A percentile compares a stretch with the other conserved stretches of the same genome.
Evolutionary conservation across 768 basidiomycete species (phyloP).

Genomic region (Saitozyma podzolica): DNA sequence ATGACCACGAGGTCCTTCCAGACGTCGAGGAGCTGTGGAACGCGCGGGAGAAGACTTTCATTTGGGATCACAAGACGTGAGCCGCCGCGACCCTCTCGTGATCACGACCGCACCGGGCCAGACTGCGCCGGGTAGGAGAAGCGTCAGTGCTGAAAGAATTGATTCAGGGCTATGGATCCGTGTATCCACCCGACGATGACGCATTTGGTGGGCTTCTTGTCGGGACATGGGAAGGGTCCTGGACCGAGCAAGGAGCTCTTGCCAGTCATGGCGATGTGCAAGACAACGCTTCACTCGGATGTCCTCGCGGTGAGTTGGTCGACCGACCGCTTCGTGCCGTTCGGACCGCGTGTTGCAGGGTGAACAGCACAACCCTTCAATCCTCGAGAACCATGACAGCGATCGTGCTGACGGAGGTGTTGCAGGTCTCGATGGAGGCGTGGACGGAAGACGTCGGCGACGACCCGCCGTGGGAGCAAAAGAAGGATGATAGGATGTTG

Average conservation of each 20-base stretch:
- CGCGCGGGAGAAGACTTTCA: slow-evolving; percentile 38
- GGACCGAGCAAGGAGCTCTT: slow-evolving; percentile 42
- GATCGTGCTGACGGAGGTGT: slow-evolving; percentile 7
- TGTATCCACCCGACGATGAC: slow-evolving; percentile 46
- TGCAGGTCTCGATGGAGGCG: slow-evolving; percentile 45
- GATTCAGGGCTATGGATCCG: slow-evolving; percentile 44
- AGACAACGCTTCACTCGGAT: slow-evolving; percentile 46
- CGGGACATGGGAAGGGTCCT: slow-evolving; percentile 45
- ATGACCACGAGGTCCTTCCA: slow-evolving; percentile 30
- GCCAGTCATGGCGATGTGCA: slow-evolving; percentile 49
- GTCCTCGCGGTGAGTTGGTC: slow-evolving; percentile 27
- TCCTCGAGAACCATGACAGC: background rate
- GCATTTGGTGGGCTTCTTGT: slow-evolving; percentile 42
- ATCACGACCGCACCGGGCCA: background rate
- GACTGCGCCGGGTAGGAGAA: background rate
- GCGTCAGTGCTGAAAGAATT: background rate
- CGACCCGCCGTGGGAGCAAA: slow-evolving; percentile 47
- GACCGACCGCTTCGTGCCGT: no score
- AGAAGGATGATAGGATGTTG: slow-evolving; percentile 39
- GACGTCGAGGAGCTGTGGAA: slow-evolving; percentile 30
- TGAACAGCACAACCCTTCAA: no score
- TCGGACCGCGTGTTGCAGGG: no score
- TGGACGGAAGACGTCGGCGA: slow-evolving; percentile 42
- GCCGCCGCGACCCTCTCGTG: slow-evolving; percentile 1
- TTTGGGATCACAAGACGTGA: slow-evolving; percentile 50